These are phyloP conservation scores for Capsicum baccatum DNA, from an alignment of 257 asterid species.

Conservation along the genomic window DNA sequence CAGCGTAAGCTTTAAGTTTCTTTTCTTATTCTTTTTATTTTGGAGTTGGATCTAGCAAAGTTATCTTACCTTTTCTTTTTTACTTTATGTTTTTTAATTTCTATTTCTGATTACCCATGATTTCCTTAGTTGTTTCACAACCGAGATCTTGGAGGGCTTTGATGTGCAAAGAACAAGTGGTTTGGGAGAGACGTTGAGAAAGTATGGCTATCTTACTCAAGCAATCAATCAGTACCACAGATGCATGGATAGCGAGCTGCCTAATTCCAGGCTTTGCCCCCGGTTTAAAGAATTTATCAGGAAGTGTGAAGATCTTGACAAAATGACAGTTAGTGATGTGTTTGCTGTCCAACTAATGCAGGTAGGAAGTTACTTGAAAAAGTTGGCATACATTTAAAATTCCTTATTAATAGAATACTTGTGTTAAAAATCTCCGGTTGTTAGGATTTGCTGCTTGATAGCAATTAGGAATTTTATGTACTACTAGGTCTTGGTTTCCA, in stretches of 20 bases:
- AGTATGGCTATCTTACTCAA: slow-evolving; percentile 85
- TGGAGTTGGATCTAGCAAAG: slow-evolving; percentile 8
- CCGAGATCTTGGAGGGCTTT: slow-evolving; percentile 98
- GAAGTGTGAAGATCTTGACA: slow-evolving; percentile 81
- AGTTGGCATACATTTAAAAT: slow-evolving; percentile 14
- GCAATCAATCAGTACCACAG: slow-evolving; percentile 73
- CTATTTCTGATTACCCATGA: slow-evolving; percentile 30
- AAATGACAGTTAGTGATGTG: slow-evolving; percentile 89
- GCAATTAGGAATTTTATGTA: neutral
- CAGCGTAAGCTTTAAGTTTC: slow-evolving; percentile 68
- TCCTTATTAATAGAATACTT: neutral
- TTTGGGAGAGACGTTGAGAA: slow-evolving; percentile 84
- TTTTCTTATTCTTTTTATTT: neutral
- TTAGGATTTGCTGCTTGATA: slow-evolving; percentile 16
- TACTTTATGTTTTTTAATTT: slow-evolving; percentile 28
- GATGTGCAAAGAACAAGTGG: slow-evolving; percentile 91
- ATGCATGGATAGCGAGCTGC: slow-evolving; percentile 57
- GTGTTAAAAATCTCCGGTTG: neutral
- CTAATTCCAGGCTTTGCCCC: slow-evolving; percentile 57
- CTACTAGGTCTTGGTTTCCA: neutral
- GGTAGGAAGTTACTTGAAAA: slow-evolving; percentile 47
- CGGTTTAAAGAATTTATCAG: slow-evolving; percentile 66
- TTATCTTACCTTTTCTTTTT: neutral
- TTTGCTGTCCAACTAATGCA: slow-evolving; percentile 97
- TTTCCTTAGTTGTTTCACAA: slow-evolving; percentile 86